These are phyloP conservation scores for Pilaira anomala DNA, from an alignment of 192 early-diverging fungal genomes.

Conservation along the genomic window DNA sequence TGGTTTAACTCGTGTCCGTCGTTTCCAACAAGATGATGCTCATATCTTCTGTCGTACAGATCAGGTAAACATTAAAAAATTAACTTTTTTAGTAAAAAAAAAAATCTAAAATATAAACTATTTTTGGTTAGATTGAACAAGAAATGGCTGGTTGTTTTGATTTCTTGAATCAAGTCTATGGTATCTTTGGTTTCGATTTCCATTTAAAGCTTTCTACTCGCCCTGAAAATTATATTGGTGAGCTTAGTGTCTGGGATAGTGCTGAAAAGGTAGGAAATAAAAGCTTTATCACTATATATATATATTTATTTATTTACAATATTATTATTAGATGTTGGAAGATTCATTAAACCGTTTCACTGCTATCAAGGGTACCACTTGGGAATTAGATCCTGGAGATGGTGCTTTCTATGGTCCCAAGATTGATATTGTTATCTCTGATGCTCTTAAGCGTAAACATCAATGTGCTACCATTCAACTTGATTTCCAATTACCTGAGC, in stretches of 20 bases:
- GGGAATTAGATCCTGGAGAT: conserved; percentile 92
- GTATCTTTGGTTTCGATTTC: conserved; percentile 94
- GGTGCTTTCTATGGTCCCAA: conserved; percentile 99
- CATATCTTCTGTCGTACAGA: conserved; percentile 95
- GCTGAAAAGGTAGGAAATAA: conserved; percentile 77
- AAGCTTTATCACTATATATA: background rate
- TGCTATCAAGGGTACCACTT: conserved; percentile 50
- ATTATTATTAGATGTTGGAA: conserved; percentile 51
- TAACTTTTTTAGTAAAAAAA: conserved; percentile 26
- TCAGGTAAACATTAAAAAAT: conserved; percentile 52
- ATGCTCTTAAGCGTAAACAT: conserved; percentile 85
- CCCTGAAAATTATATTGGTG: conserved; percentile 94
- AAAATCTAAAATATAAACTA: background rate
- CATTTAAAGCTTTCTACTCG: conserved; percentile 90
- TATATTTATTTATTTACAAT: background rate
- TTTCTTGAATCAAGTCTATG: conserved; percentile 88
- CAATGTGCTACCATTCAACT: conserved; percentile 99
- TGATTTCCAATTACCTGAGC: conserved; percentile 96
- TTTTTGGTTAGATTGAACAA: conserved; percentile 50
- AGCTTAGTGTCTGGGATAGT: conserved; percentile 84
- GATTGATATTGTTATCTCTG: conserved; percentile 95
- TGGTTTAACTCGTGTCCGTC: conserved; percentile 93
- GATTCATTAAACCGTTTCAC: conserved; percentile 74
- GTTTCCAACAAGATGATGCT: conserved; percentile 99
- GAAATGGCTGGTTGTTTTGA: conserved; percentile 87